Evolutionary conservation across 306 rosid genomes (phyloP), one percentile per base, ranked within the genome.

Genomic region (Benincasa hispida): DNA sequence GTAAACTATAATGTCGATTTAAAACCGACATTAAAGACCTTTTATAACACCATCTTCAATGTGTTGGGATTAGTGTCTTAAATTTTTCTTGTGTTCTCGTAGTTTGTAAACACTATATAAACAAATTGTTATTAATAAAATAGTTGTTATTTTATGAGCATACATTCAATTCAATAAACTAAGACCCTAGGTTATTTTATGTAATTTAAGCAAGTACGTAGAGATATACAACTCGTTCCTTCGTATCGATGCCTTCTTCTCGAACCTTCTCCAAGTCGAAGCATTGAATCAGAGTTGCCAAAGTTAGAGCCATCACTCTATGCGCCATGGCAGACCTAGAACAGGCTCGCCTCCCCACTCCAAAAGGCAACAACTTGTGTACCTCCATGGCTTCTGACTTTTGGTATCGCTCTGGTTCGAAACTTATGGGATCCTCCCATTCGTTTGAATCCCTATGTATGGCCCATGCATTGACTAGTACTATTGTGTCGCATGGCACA

Each of bases 401-500:
- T 47, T 76, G 39, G 37, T 86, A 85, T 57, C 96, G 85, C 57
- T 84, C 89, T 0, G 91, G 90, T 78, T 55, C 82, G 75, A 91
- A 91, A 19, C 69, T 82, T 18, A 47, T 51, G 0, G 86, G 79
- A 2, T 88, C 85, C 11, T 42, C 32, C 96, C 93, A 87, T 18
- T 81, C 4, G 3, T 68, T 19, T 0, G 88, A 87, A 70, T 91
- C 91, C 45, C 90, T 83, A 13, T 88, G 90, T 4, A 88, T 80
- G 60, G 88, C 87, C 96, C 92, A 90, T 0, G 82, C 90, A 28
- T 88, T 88, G 18, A 88, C 86, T 32, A 90, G 30, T 57, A 88
- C 56, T 22, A 87, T 67, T 0, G 93, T 84, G 37, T 58, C 74
- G n/a, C 84, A 84, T 17, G 91, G 90, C 62, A 87, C 83, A 10